A percentile compares a stretch with the other conserved stretches of the same genome.
phyloP scores from a whole-genome alignment of 2,329 filamentous ascomycete species.

The Pseudogymnoascus sp. region DNA sequence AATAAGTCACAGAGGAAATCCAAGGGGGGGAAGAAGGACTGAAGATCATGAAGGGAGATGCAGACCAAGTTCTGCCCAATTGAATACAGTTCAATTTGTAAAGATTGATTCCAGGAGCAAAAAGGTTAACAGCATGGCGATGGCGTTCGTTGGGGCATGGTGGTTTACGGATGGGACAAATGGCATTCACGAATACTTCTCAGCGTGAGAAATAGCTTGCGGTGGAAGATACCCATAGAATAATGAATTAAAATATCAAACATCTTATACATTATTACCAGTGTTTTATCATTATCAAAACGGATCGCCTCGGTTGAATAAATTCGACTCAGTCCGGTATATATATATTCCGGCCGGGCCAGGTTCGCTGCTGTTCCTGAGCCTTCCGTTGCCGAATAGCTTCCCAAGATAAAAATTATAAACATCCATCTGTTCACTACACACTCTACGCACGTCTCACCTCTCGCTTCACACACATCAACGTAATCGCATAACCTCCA shows the following conservation, averaged over 20 bases:
- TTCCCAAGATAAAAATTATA: conserved; percentile 6
- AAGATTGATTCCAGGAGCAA: background rate
- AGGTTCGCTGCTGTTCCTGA: conserved; percentile 2
- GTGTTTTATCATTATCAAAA: conserved; percentile 3
- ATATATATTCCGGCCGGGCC: conserved; percentile 6
- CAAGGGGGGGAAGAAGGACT: conserved; percentile 28
- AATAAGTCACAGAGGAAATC: conserved; percentile 26
- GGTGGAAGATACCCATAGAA: conserved; percentile 5
- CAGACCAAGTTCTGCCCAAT: background rate
- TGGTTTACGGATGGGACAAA: background rate
- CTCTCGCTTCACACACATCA: conserved; percentile 14
- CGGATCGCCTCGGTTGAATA: background rate
- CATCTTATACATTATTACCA: background rate
- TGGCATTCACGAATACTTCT: background rate
- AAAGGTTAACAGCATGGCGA: conserved; percentile 8
- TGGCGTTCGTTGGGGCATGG: conserved; percentile 4
- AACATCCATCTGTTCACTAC: conserved; percentile 21
- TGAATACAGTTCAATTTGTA: background rate
- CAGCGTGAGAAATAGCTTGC: background rate
- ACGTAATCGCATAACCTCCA: conserved; percentile 17
- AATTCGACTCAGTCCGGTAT: background rate
- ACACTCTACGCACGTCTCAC: background rate
- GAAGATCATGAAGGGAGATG: background rate
- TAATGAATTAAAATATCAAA: conserved; percentile 6
- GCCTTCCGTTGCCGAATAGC: conserved; percentile 6